Conservation (phyloP, 805 yeast species). For the Wickerhamomyces xylosicus region DNA sequence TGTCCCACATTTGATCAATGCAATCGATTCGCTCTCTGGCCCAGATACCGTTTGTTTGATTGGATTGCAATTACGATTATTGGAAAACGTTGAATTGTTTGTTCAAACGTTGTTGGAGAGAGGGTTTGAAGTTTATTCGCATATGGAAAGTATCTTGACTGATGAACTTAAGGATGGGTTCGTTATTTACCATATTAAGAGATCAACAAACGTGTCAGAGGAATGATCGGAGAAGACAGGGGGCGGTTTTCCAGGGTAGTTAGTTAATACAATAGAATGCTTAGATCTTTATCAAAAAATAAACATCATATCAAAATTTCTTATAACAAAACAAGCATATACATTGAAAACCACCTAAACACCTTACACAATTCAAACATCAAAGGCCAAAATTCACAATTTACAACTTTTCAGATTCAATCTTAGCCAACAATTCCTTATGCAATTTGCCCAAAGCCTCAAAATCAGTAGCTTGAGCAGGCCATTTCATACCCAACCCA, state of each 20-base stretch:
- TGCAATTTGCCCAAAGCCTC: constrained; percentile 61
- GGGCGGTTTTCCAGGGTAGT: no score
- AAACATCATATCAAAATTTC: background rate
- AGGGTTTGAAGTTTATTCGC: constrained; percentile 25
- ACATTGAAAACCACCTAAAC: background rate
- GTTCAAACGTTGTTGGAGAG: constrained; percentile 22
- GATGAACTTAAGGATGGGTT: constrained; percentile 22
- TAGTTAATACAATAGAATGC: no score
- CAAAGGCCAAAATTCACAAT: no score
- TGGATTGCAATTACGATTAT: constrained; percentile 45
- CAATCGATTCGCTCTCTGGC: constrained; percentile 29
- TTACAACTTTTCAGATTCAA: constrained; percentile 17
- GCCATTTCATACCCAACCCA: constrained; percentile 92
- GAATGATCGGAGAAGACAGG: background rate
- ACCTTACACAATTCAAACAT: background rate
- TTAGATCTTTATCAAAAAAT: no score
- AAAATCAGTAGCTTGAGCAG: constrained; percentile 72
- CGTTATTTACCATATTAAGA: constrained; percentile 29
- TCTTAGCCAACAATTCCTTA: constrained; percentile 41
- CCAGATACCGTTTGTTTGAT: constrained; percentile 27
- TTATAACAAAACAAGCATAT: no score
- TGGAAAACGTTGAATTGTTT: constrained; percentile 37
- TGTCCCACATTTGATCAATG: constrained; percentile 35
- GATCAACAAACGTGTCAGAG: background rate
- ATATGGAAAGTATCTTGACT: constrained; percentile 24